Evolutionary conservation across 2,329 filamentous ascomycete genomes (phyloP).

Genomic region (Diaporthe helianthi): DNA sequence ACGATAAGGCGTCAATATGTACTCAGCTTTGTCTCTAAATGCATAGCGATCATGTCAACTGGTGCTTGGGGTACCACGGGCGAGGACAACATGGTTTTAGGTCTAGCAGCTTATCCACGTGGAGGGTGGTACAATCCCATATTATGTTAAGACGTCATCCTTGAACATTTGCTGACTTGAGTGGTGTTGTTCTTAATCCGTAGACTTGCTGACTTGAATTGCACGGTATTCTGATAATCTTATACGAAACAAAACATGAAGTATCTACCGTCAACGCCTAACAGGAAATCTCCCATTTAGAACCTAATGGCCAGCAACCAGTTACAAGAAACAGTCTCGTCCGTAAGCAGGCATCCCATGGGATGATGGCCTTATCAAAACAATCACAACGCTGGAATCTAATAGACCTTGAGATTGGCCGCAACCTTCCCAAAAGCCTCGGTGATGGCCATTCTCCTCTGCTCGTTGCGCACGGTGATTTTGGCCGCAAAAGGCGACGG

Average conservation of each 20-base stretch:
- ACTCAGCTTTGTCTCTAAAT: too few relatives aligned
- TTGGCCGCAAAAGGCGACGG: conserved; percentile 55
- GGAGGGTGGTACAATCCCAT: background rate
- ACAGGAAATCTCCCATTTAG: background rate
- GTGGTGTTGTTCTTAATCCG: too few relatives aligned
- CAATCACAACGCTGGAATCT: background rate
- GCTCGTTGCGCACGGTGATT: conserved; percentile 50
- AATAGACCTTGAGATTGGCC: conserved; percentile 41
- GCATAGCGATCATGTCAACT: too few relatives aligned
- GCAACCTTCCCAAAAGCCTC: conserved; percentile 46
- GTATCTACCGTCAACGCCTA: conserved; percentile 3
- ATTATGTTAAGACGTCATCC: background rate
- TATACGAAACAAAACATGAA: background rate
- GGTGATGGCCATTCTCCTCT: conserved; percentile 48
- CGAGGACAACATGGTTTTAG: background rate
- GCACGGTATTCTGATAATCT: rapidly evolving
- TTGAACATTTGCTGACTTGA: too few relatives aligned
- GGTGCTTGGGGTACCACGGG: too few relatives aligned
- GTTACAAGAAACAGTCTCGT: background rate
- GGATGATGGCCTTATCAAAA: background rate
- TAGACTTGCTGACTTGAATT: too few relatives aligned
- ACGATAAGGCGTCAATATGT: too few relatives aligned
- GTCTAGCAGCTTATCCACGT: background rate
- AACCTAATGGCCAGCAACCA: background rate
- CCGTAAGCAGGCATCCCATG: background rate